These are phyloP conservation scores for Ochromonas danica DNA, from an alignment of 108 stramenopile genomes.

Conservation along the genomic window DNA sequence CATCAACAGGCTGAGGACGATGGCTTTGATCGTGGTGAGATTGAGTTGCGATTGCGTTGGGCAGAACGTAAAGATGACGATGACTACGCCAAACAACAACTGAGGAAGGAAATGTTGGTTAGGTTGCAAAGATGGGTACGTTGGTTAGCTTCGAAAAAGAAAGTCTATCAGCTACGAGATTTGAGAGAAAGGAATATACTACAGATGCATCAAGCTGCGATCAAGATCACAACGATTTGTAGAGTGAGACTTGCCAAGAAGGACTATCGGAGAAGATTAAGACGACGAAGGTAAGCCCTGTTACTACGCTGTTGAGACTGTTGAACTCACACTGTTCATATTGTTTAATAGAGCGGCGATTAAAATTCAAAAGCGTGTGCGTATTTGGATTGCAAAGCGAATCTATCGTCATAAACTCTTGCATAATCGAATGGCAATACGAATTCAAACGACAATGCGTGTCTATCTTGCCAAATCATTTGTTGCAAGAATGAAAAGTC, in stretches of 20 bases:
- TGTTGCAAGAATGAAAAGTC: background rate
- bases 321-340: background rate
- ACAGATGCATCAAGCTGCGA: background rate
- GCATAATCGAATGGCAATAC: background rate
- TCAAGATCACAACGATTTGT: slow-evolving; percentile 23
- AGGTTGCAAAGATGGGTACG: slow-evolving; percentile 22
- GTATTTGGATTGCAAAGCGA: slow-evolving; percentile 24
- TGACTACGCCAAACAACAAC: background rate
- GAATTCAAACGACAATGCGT: slow-evolving; percentile 24
- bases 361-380: slow-evolving; percentile 28
- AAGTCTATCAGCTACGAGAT: background rate
- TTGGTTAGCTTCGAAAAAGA: background rate
- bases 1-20: too few relatives aligned
- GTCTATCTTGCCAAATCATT: slow-evolving; percentile 27
- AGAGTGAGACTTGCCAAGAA: background rate
- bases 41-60: slow-evolving; percentile 48
- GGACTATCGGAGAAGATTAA: too few relatives aligned
- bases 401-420: background rate
- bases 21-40: slow-evolving; percentile 42
- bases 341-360: slow-evolving; percentile 20
- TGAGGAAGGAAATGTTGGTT: background rate
- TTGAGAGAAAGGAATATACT: background rate
- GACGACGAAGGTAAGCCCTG: too few relatives aligned
- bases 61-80: slow-evolving; percentile 26
- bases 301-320: too few relatives aligned